phyloP scores from a whole-genome alignment of 2,329 filamentous ascomycete species.

The Epichloe uncinata region DNA sequence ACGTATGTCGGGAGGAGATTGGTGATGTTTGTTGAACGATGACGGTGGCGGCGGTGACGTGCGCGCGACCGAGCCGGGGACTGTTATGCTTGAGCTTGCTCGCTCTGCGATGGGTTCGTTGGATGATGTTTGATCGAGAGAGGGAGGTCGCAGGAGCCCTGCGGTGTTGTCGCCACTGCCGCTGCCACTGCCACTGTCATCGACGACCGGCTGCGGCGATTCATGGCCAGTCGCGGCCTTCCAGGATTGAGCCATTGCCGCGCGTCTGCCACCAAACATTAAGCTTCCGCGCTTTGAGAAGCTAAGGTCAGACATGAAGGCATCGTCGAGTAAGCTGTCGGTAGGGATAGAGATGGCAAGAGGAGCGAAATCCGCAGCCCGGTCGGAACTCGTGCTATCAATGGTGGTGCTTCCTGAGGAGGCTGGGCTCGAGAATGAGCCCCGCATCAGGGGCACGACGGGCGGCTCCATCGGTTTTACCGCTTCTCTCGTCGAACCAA shows the following conservation, averaged over 20 bases:
- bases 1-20: slow-evolving; percentile 32
- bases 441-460: slow-evolving; percentile 13
- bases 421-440: slow-evolving; percentile 10
- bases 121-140: slow-evolving; percentile 2
- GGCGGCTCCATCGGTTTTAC: slow-evolving; percentile 8
- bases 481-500: slow-evolving; percentile 4
- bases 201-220: slow-evolving; percentile 4
- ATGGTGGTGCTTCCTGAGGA: slow-evolving; percentile 7
- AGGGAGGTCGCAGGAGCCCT: slow-evolving; percentile 6
- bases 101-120: neutral
- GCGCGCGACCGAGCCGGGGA: slow-evolving; percentile 3
- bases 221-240: neutral
- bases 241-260: neutral
- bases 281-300: slow-evolving; percentile 53
- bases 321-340: slow-evolving; percentile 43
- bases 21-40: neutral
- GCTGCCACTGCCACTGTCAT: neutral
- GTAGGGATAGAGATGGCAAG: slow-evolving; percentile 44
- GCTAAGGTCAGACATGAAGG: slow-evolving; percentile 39
- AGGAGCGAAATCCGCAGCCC: slow-evolving; percentile 30
- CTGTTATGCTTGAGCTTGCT: slow-evolving; percentile 1
- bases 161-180: neutral
- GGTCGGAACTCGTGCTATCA: slow-evolving; percentile 12
- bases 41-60: neutral
- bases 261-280: slow-evolving; percentile 40